These are phyloP conservation scores for Arthrobotrys megalospora DNA, from an alignment of 2,329 filamentous ascomycete species.

Conservation along the genomic window DNA sequence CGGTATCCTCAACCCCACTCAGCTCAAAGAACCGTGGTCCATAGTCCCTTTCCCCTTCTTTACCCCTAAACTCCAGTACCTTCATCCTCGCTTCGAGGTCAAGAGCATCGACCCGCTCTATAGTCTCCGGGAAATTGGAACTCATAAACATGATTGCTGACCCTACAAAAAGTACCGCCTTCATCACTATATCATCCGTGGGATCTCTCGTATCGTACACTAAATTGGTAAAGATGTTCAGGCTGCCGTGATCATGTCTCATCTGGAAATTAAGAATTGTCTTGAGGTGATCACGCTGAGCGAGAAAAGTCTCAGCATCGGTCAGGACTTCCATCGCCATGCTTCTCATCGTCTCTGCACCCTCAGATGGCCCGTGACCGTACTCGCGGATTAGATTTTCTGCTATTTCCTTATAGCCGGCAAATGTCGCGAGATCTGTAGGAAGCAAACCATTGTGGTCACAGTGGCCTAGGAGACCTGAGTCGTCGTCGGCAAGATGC, in stretches of 20 bases:
- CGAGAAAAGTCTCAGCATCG: not conserved
- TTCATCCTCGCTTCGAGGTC: constrained; percentile 4
- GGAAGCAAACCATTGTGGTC: constrained; percentile 1
- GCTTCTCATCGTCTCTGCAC: constrained; percentile 7
- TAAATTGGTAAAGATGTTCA: not conserved
- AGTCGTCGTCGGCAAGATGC: constrained; percentile 6
- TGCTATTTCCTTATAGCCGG: constrained; percentile 7
- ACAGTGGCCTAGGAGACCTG: not conserved
- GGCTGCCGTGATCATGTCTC: constrained; percentile 4
- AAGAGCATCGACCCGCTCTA: constrained; percentile 8
- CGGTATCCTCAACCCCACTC: constrained; percentile 3
- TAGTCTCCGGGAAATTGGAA: constrained; percentile 3
- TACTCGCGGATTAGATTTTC: constrained; percentile 5
- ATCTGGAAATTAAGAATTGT: not conserved
- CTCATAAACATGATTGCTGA: constrained; percentile 2
- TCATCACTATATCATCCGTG: constrained; percentile 2
- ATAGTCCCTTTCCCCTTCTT: constrained; percentile 5
- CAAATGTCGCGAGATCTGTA: constrained; percentile 8
- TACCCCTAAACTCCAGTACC: constrained; percentile 2
- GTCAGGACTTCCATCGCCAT: constrained; percentile 3
- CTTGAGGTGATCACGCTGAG: not conserved
- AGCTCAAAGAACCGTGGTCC: constrained; percentile 13
- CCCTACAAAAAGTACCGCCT: constrained; percentile 6
- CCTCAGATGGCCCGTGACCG: constrained; percentile 1
- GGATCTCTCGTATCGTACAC: constrained; percentile 1